Conservation (phyloP, 108 stramenopile species). For the Discostella stelligeroides region DNA sequence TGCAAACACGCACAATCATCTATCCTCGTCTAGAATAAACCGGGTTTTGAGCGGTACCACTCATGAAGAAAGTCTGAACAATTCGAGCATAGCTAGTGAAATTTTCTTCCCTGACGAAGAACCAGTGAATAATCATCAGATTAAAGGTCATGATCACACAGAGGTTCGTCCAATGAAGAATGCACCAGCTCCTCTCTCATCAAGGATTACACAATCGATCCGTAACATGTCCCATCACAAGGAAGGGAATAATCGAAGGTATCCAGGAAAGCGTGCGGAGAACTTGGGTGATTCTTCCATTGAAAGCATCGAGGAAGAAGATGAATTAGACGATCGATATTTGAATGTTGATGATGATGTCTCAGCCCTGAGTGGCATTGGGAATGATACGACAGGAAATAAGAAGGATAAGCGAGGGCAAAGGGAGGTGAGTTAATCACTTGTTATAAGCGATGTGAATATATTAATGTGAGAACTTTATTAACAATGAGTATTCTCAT, state of each 20-base stretch:
- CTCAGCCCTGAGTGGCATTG: slow-evolving; percentile 46
- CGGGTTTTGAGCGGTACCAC: background rate
- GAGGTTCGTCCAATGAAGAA: too few relatives aligned
- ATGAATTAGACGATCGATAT: slow-evolving; percentile 2
- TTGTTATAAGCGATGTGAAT: too few relatives aligned
- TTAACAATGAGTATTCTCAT: too few relatives aligned
- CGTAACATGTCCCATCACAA: background rate
- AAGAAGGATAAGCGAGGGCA: slow-evolving; percentile 3
- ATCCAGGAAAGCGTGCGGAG: slow-evolving; percentile 3
- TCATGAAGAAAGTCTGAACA: slow-evolving; percentile 23
- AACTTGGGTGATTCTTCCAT: slow-evolving; percentile 18
- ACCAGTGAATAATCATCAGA: too few relatives aligned
- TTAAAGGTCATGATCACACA: too few relatives aligned
- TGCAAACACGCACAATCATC: slow-evolving; percentile 9
- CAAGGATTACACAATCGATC: background rate
- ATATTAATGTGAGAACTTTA: too few relatives aligned
- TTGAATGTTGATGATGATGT: slow-evolving; percentile 30
- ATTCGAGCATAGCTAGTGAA: slow-evolving; percentile 9
- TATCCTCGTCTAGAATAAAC: background rate
- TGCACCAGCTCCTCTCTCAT: background rate
- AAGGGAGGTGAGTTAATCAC: background rate
- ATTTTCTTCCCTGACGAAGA: background rate
- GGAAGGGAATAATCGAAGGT: slow-evolving; percentile 8
- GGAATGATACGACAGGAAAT: slow-evolving; percentile 25
- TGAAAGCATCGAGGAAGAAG: slow-evolving; percentile 6